These are phyloP conservation scores for Epichloe aotearoae DNA, from an alignment of 2,329 filamentous ascomycete genomes.

Conservation along the genomic window DNA sequence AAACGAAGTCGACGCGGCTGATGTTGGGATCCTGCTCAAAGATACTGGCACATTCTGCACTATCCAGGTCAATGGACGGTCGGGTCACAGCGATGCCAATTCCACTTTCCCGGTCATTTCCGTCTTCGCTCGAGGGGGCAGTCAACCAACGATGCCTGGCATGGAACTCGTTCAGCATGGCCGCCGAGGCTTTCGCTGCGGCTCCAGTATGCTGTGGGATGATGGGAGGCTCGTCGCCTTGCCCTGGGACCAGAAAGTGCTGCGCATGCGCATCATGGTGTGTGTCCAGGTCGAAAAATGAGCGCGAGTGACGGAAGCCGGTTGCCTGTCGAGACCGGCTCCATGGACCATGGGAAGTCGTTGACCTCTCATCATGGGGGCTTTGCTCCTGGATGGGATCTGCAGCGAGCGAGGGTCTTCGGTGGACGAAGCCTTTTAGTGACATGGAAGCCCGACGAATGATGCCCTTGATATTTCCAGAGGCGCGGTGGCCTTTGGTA, in stretches of 20 bases:
- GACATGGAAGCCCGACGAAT: constrained; percentile 43
- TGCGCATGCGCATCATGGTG: constrained; percentile 13
- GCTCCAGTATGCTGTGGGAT: constrained; percentile 47
- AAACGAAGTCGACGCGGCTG: constrained; percentile 45
- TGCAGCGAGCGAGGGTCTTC: constrained; percentile 30
- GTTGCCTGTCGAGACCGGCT: constrained; percentile 37
- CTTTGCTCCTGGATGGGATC: constrained; percentile 17
- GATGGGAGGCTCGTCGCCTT: constrained; percentile 41
- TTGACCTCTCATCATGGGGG: constrained; percentile 21
- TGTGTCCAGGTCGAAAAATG: constrained; percentile 29
- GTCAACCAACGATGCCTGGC: constrained; percentile 29
- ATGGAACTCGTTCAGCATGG: constrained; percentile 41
- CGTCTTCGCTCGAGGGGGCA: constrained; percentile 27
- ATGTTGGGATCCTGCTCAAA: constrained; percentile 26
- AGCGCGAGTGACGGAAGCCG: constrained; percentile 34
- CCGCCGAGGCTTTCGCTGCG: constrained; percentile 48
- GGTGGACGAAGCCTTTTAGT: constrained; percentile 37
- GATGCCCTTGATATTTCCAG: constrained; percentile 33
- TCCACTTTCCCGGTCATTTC: constrained; percentile 48
- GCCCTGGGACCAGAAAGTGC: constrained; percentile 32
- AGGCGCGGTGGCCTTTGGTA: constrained; percentile 13
- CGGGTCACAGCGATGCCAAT: constrained; percentile 46
- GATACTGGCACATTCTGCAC: constrained; percentile 18
- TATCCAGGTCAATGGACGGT: constrained; percentile 24
- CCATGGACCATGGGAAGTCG: constrained; percentile 37